Evolutionary conservation across 2,329 filamentous ascomycete species (phyloP), one percentile per base, ranked within the genome.

Genomic region (Orbilia javanica): DNA sequence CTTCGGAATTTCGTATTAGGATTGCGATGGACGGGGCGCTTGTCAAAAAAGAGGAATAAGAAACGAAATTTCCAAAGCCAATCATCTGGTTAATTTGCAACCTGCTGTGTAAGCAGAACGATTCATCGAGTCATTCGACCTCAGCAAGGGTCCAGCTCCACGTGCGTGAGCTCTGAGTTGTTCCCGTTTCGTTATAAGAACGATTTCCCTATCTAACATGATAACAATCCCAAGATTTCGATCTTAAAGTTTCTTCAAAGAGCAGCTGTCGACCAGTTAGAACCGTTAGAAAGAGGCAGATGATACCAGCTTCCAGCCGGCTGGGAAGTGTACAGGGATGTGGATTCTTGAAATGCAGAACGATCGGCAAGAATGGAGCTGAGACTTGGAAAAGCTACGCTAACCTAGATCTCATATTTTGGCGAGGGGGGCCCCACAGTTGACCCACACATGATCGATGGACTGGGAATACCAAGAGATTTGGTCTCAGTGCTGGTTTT

Each of bases 281-380:
- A 71, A 60, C 55, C 31, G 31, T 42, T 60, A 39, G 55, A 39
- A 27, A 13, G 8, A 34, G 55, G 27, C 55, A 42, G 55, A 60
- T 42, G 57, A 44, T 57, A 48, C 62, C 62, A 22, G 46, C 22
- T 34, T 25, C 69, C 69, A 57, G 18, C 22, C 11, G 15, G 50
- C 18, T 73, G 69, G 69, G 39, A 66, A 73, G 48, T 73, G 34
- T 60, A 73, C 69, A 73, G 69, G 69, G 69, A 73, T 73, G 18
- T 57, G 2, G n/a, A 73, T 73, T 66, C 29, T 67, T 34, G 18
- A 44, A 29, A 46, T 46, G 22, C 25, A 42, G 48, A 67, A 44
- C n/a, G 44, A 20, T 60, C 55, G 29, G 31, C 52, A 31, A 39
- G 52, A 13, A 36, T 55, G 15, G 31, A 55, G 31, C 31, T 60